phyloP scores from a whole-genome alignment of 1,284 basidiomycete species.

The Abortiporus biennis region DNA sequence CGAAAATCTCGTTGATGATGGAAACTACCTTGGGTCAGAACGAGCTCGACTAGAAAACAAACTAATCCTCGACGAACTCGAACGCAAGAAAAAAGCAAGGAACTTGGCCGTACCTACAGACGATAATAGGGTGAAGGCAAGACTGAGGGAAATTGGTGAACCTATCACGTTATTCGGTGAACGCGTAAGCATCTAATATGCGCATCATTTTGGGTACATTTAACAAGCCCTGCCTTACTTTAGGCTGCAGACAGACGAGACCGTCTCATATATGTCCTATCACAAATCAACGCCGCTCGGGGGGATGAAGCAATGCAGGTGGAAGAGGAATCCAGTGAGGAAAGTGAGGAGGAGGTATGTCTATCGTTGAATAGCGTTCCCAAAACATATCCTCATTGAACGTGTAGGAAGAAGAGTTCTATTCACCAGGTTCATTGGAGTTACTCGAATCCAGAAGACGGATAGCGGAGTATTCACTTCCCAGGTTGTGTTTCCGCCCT shows the following conservation, averaged over 20 bases:
- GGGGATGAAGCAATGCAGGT: conserved; percentile 69
- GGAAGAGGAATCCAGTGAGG: conserved; percentile 60
- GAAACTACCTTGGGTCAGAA: conserved; percentile 65
- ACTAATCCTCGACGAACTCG: conserved; percentile 85
- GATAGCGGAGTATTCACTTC: conserved; percentile 89
- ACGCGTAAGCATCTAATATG: conserved; percentile 54
- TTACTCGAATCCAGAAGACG: conserved; percentile 79
- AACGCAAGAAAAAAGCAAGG: conserved; percentile 92
- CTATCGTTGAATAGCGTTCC: background rate
- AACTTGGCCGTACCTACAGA: conserved; percentile 95
- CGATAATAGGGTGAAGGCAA: conserved; percentile 85
- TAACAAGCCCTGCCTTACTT: conserved; percentile 14
- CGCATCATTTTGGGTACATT: background rate
- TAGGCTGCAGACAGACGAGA: conserved; percentile 87
- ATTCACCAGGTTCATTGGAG: conserved; percentile 85
- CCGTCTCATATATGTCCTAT: conserved; percentile 88
- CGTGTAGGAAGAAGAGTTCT: conserved; percentile 86
- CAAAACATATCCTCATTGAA: conserved; percentile 6
- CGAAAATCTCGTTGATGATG: conserved; percentile 71
- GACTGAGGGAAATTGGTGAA: conserved; percentile 89
- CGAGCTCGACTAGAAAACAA: conserved; percentile 73
- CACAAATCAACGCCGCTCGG: conserved; percentile 80
- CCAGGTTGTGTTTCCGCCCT: conserved; percentile 73
- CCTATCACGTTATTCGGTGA: conserved; percentile 98
- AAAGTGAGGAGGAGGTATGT: conserved; percentile 66